Percentiles rank a stretch among this genome's conserved stretches.
Evolutionary conservation across 176 grass and related monocot genomes (phyloP).

Genomic region (Phoenix roebelenii): DNA sequence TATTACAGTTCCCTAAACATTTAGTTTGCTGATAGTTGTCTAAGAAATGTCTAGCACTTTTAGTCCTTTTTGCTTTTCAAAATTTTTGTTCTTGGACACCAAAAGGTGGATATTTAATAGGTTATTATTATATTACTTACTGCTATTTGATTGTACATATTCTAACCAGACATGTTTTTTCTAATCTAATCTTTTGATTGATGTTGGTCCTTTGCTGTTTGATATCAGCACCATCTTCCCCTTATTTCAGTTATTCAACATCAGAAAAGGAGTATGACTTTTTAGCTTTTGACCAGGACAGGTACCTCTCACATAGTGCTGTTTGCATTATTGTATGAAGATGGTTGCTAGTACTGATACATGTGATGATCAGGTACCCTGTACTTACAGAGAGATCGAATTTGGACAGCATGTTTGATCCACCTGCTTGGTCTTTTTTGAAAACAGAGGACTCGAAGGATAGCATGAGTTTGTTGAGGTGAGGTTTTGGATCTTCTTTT

Average conservation of each 20-base stretch:
- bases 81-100: too few species aligned
- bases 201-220: too few species aligned
- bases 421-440: slow-evolving; percentile 2
- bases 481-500: not conserved
- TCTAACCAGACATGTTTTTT: too few species aligned
- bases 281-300: not conserved
- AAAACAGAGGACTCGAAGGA: not conserved
- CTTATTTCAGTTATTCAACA: not conserved
- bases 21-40: too few species aligned
- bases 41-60: too few species aligned
- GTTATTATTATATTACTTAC: too few species aligned
- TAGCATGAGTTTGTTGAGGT: slow-evolving; percentile 6
- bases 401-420: not conserved
- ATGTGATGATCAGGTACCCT: slow-evolving; percentile 3
- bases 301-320: not conserved
- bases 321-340: not conserved
- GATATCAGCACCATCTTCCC: too few species aligned
- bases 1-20: too few species aligned
- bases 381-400: not conserved
- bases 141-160: too few species aligned
- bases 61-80: too few species aligned
- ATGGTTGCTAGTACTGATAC: slow-evolving; percentile 4
- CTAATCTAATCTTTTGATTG: too few species aligned
- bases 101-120: too few species aligned
- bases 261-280: not conserved